Evolutionary conservation across 2,329 filamentous ascomycete genomes (phyloP).

Genomic region (Alternaria metachromatica): DNA sequence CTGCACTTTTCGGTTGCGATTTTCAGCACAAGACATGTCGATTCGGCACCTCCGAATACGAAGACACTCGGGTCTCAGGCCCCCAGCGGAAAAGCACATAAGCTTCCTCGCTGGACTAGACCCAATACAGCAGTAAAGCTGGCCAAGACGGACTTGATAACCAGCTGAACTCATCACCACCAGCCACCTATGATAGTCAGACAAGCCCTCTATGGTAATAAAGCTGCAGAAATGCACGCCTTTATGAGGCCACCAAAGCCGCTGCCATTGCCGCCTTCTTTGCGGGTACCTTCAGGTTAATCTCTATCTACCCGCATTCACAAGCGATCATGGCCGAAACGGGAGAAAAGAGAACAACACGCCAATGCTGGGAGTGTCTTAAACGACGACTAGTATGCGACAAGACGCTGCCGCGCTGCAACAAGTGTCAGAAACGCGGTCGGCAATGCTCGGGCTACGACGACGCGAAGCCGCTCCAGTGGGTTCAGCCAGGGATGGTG

Average conservation of each 20-base stretch:
- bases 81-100: background rate
- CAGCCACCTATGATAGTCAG: background rate
- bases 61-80: background rate
- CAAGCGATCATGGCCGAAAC: constrained; percentile 14
- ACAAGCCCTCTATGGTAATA: constrained; percentile 25
- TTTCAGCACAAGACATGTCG: background rate
- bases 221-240: constrained; percentile 20
- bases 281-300: background rate
- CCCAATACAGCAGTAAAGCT: constrained; percentile 12
- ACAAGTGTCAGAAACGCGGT: constrained; percentile 38
- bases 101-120: constrained; percentile 3
- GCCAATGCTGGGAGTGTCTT: constrained; percentile 45
- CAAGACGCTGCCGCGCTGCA: constrained; percentile 39
- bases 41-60: background rate
- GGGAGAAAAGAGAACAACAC: constrained; percentile 28
- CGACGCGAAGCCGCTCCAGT: constrained; percentile 43
- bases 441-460: constrained; percentile 42
- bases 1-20: background rate
- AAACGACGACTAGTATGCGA: constrained; percentile 43
- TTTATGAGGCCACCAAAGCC: background rate
- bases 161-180: background rate
- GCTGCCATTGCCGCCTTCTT: background rate
- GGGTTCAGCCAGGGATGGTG: constrained; percentile 39
- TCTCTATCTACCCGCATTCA: background rate
- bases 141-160: constrained; percentile 23